phyloP scores from a whole-genome alignment of 129 eudicot genomes.

The Sambucus nigra region DNA sequence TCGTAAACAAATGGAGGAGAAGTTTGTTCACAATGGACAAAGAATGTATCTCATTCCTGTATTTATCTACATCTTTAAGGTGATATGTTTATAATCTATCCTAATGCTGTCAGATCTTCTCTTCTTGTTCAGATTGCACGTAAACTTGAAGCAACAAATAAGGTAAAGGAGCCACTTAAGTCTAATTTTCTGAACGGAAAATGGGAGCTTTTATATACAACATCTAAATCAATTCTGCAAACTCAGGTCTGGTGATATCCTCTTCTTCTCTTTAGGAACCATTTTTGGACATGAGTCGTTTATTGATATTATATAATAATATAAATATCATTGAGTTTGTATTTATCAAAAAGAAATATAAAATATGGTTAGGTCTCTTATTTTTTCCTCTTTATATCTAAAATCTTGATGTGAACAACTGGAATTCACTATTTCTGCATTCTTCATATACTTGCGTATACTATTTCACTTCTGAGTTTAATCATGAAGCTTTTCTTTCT shows the following conservation, averaged over 20 bases:
- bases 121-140: constrained; percentile 47
- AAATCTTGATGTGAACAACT: not conserved
- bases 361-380: too few relatives aligned
- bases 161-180: constrained; percentile 59
- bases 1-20: too few relatives aligned
- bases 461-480: not conserved
- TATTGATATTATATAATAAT: too few relatives aligned
- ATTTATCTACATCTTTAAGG: not conserved
- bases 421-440: not conserved
- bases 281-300: too few relatives aligned
- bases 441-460: not conserved
- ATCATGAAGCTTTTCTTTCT: not conserved
- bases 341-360: too few relatives aligned
- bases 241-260: constrained; percentile 28
- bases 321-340: too few relatives aligned
- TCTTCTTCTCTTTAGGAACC: not conserved
- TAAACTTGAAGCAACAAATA: constrained; percentile 56
- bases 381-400: too few relatives aligned
- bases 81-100: not conserved
- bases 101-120: not conserved
- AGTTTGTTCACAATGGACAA: too few relatives aligned
- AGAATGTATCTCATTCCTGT: too few relatives aligned
- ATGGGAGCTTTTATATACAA: constrained; percentile 80
- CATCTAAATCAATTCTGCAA: constrained; percentile 62
- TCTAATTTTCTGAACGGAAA: constrained; percentile 55